Conservation (phyloP, 768 basidiomycete genomes). For the Rhizopogon vesiculosus region DNA sequence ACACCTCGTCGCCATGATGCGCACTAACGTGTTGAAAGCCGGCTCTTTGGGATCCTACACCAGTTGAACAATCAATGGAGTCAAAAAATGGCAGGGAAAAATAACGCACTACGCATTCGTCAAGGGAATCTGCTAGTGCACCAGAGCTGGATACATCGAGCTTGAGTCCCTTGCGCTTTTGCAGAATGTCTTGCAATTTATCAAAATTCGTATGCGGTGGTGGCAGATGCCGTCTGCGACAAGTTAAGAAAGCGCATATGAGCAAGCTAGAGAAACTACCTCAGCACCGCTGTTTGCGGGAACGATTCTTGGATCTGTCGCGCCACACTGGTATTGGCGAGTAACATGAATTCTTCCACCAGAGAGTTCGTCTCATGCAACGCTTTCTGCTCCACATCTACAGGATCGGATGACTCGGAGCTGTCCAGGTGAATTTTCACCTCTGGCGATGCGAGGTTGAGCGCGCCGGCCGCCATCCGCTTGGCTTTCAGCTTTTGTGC, state of each 20-base stretch:
- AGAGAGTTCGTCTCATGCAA: conserved; percentile 90
- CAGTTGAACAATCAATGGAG: conserved; percentile 1
- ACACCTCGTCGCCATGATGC: conserved; percentile 98
- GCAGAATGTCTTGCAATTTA: conserved; percentile 86
- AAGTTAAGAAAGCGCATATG: not conserved
- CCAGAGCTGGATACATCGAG: conserved; percentile 91
- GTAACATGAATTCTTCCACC: conserved; percentile 98
- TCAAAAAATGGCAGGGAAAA: not conserved
- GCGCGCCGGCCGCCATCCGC: conserved; percentile 93
- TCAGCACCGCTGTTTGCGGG: conserved; percentile 91
- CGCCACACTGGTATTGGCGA: conserved; percentile 95
- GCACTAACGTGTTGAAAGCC: conserved; percentile 94
- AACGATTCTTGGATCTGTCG: conserved; percentile 89
- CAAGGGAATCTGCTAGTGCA: conserved; percentile 82
- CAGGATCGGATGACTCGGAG: conserved; percentile 89
- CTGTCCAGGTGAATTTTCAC: conserved; percentile 96
- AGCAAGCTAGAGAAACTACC: conserved; percentile 36
- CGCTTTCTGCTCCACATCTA: conserved; percentile 96
- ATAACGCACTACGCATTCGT: conserved; percentile 72
- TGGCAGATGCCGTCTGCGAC: conserved; percentile 74
- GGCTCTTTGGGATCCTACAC: conserved; percentile 74
- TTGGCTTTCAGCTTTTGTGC: conserved; percentile 80
- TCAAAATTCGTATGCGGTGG: conserved; percentile 95
- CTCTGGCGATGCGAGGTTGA: conserved; percentile 97
- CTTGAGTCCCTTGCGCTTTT: conserved; percentile 76